Conservation (phyloP, 2,329 filamentous ascomycete genomes). For the Calonectria honghensis region DNA sequence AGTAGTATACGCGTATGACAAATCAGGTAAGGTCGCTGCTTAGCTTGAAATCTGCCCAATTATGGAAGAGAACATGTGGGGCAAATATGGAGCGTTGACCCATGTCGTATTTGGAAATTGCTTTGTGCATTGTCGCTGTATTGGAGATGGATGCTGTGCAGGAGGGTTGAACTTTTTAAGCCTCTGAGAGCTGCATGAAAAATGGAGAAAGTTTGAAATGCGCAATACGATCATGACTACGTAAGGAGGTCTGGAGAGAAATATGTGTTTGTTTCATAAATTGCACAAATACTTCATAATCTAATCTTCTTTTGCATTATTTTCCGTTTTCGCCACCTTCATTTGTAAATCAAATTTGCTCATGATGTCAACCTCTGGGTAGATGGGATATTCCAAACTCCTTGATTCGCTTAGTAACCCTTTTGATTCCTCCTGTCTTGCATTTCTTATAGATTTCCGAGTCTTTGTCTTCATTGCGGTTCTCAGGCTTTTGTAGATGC, state of each 20-base stretch:
- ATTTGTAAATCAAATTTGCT: background rate
- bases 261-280: too few relatives aligned
- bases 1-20: background rate
- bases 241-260: too few relatives aligned
- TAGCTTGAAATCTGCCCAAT: background rate
- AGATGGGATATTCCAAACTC: background rate
- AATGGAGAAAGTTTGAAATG: too few relatives aligned
- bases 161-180: background rate
- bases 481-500: slow-evolving; percentile 20
- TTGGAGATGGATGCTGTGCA: too few relatives aligned
- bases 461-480: slow-evolving; percentile 17
- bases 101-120: background rate
- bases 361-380: background rate
- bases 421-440: slow-evolving; percentile 11
- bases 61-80: background rate
- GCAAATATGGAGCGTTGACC: background rate
- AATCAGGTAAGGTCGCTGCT: background rate
- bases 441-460: slow-evolving; percentile 5
- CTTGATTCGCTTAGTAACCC: background rate
- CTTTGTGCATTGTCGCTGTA: background rate
- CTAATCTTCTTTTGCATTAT: background rate
- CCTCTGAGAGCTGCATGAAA: background rate
- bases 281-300: background rate
- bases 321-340: background rate
- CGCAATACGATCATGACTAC: too few relatives aligned